Evolutionary conservation across 2,329 filamentous ascomycete genomes (phyloP).

Genomic region (Alternaria sp.): DNA sequence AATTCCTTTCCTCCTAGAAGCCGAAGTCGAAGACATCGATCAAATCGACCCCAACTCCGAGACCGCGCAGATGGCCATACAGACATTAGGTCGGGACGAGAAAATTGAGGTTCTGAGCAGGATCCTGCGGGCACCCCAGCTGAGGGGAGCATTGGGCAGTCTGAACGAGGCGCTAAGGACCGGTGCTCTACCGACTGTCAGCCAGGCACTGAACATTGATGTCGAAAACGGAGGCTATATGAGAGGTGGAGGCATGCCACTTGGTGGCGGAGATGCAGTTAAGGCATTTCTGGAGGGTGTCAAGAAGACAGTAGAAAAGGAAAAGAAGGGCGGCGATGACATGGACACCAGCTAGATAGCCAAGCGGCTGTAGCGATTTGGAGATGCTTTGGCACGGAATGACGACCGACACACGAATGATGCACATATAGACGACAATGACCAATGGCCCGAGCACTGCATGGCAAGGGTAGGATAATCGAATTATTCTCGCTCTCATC

Average conservation of each 20-base stretch:
- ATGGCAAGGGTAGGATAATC: not conserved
- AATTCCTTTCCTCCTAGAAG: conserved; percentile 75
- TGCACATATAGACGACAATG: conserved; percentile 7
- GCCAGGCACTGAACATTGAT: conserved; percentile 80
- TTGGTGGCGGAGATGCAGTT: conserved; percentile 87
- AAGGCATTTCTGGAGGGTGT: conserved; percentile 91
- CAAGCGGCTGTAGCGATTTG: not conserved
- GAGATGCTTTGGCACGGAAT: not conserved
- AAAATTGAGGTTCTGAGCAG: conserved; percentile 82
- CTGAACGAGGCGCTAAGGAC: conserved; percentile 88
- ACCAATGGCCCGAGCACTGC: not conserved
- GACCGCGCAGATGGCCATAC: conserved; percentile 73
- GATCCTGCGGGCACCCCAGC: conserved; percentile 88
- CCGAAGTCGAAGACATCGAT: conserved; percentile 67
- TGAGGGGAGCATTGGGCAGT: conserved; percentile 83
- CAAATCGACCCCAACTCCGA: conserved; percentile 72
- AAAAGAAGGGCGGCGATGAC: conserved; percentile 37
- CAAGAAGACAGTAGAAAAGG: conserved; percentile 73
- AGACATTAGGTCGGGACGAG: conserved; percentile 73
- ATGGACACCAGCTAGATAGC: conserved; percentile 40
- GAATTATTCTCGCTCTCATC: not conserved
- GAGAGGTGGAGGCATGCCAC: conserved; percentile 76
- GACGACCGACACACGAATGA: conserved; percentile 12
- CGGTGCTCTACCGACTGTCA: conserved; percentile 87
- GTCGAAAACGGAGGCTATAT: conserved; percentile 86